Percentiles rank a stretch among this genome's conserved stretches.
Evolutionary conservation across 768 basidiomycete genomes (phyloP).

Genomic region (Boletus rubescentipes): DNA sequence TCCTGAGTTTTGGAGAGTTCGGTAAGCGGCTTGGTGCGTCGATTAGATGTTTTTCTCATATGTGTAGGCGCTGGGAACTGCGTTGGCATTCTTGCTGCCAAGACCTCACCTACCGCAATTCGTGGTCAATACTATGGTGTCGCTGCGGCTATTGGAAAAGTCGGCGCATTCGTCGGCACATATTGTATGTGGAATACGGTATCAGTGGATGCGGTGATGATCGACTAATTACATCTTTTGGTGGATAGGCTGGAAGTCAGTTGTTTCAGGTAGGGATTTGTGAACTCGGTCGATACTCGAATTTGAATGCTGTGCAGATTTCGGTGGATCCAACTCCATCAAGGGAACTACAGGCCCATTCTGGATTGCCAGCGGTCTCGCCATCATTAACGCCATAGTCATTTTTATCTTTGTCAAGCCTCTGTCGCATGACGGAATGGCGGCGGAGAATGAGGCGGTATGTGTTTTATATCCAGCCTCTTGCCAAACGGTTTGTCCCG

Average conservation of each 20-base stretch:
- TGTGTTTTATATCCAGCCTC: slow-evolving; percentile 17
- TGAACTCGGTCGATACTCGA: neutral
- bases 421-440: slow-evolving; percentile 76
- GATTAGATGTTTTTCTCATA: neutral
- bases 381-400: slow-evolving; percentile 72
- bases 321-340: slow-evolving; percentile 51
- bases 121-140: slow-evolving; percentile 85
- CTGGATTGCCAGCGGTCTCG: slow-evolving; percentile 86
- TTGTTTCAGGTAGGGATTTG: slow-evolving; percentile 53
- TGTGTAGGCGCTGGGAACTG: slow-evolving; percentile 75
- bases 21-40: slow-evolving; percentile 39
- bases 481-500: slow-evolving; percentile 1
- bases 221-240: slow-evolving; percentile 4
- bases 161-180: slow-evolving; percentile 82
- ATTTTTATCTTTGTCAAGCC: slow-evolving; percentile 74
- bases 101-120: slow-evolving; percentile 81
- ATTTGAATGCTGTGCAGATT: slow-evolving; percentile 38
- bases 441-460: slow-evolving; percentile 66
- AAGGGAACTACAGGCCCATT: slow-evolving; percentile 82
- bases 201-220: neutral
- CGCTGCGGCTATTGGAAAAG: slow-evolving; percentile 83
- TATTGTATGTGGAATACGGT: slow-evolving; percentile 53
- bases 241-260: slow-evolving; percentile 57
- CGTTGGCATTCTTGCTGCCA: slow-evolving; percentile 81
- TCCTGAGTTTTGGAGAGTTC: slow-evolving; percentile 85